Evolutionary conservation across 441 rosid species (phyloP), one percentile per base, ranked within the genome.

Genomic region (Populus hybrid): DNA sequence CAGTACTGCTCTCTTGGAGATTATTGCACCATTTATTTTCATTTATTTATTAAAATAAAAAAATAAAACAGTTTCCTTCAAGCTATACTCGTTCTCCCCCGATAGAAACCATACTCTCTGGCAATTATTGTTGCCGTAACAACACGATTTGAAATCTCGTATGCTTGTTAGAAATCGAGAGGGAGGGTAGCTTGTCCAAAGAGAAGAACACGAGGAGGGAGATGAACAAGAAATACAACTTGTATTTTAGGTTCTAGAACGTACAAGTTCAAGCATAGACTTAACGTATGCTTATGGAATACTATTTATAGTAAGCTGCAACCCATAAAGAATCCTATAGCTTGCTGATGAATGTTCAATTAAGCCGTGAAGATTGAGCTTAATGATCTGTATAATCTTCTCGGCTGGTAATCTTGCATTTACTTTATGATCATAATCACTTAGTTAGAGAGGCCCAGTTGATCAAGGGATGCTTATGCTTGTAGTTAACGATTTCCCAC

Each of bases 401-500:
- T 50, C 7, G 57, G 57, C 57, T 50, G 19, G 57, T 1, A 16
- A 1, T 14, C 57, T 50, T 16, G 57, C 57, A 50, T 50, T 14
- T 50, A 50, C 19, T 16, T 50, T 50, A 14, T 5, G 57, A 50
- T 50, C 57, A 50, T 50, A 50, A 50, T 50, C 57, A 46, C 57
- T 14, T 16, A 46, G 19, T 5, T 7, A 5, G 6, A 35, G 38
- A 35, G 38, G 57, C 38, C 73, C 67, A 69, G 69, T 70, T 73
- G 83, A 79, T 79, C 82, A 70, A 81, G 46, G 79, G 86, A 90
- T 89, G 93, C 88, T 83, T 87, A 79, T 86, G 84, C 98, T 93
- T 89, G 90, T 84, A 88, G 90, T 85, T 82, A 90, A 86, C 93
- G 87, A 87, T 87, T 88, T 89, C 92, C 92, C 84, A 81, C 79